A percentile compares a stretch with the other conserved stretches of the same genome.
Evolutionary conservation across 306 rosid genomes (phyloP).

Genomic region (Betula pendula): DNA sequence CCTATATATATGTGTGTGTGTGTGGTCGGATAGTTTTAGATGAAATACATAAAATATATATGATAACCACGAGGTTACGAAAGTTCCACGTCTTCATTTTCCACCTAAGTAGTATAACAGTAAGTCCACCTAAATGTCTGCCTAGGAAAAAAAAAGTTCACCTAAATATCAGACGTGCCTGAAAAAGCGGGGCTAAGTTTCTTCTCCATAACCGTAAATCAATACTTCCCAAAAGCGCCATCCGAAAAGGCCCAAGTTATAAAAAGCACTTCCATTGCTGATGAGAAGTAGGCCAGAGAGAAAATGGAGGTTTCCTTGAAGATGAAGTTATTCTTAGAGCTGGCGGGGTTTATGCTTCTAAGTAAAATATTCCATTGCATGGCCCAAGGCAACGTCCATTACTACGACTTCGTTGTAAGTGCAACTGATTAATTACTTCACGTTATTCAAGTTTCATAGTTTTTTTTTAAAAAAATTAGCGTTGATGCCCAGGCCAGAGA

Average conservation of each 20-base stretch:
- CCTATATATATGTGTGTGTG: too few species aligned
- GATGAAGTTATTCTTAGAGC: neutral
- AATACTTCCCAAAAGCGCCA: neutral
- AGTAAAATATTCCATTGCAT: neutral
- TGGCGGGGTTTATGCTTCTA: neutral
- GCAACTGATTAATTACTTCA: neutral
- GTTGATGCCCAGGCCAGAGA: neutral
- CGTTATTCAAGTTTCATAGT: too few species aligned
- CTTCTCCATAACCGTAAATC: neutral
- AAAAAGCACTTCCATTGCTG: neutral
- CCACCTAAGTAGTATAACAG: neutral
- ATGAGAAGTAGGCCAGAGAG: neutral
- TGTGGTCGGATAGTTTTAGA: too few species aligned
- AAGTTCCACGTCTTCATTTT: neutral
- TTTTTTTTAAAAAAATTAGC: neutral
- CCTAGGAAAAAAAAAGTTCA: neutral
- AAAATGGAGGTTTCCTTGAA: neutral
- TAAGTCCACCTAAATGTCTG: too few species aligned
- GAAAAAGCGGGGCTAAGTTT: neutral
- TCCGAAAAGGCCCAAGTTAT: neutral
- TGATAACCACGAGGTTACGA: too few species aligned
- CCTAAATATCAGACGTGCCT: neutral
- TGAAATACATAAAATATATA: too few species aligned
- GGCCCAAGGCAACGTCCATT: neutral
- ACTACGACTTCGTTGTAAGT: constrained; percentile 19